A percentile compares a stretch with the other conserved stretches of the same genome.
Conservation (phyloP, 768 basidiomycete species). For the Artomyces pyxidatus region DNA sequence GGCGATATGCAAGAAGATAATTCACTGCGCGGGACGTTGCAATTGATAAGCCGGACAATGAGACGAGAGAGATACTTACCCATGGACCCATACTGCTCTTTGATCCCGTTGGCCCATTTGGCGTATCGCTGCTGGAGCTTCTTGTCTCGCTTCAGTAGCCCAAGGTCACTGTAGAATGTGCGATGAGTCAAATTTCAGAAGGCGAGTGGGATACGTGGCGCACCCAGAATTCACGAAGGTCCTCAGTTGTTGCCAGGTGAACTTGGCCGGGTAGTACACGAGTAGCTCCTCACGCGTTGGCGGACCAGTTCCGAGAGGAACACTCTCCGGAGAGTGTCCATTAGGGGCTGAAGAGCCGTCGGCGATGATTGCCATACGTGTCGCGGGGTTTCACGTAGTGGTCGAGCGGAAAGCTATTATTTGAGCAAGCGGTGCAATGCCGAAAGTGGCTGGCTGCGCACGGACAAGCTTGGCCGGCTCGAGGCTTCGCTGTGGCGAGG, state of each 20-base stretch:
- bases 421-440: too few species aligned
- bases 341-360: too few species aligned
- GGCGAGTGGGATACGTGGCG: slow-evolving; percentile 7
- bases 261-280: slow-evolving; percentile 62
- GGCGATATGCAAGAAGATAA: slow-evolving; percentile 58
- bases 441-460: too few species aligned
- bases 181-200: too few species aligned
- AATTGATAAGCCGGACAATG: not conserved
- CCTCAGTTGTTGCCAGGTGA: slow-evolving; percentile 71
- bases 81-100: slow-evolving; percentile 52
- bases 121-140: slow-evolving; percentile 62
- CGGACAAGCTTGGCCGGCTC: too few species aligned
- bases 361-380: too few species aligned
- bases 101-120: slow-evolving; percentile 47
- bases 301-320: slow-evolving; percentile 45
- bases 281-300: slow-evolving; percentile 64
- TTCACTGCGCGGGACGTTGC: slow-evolving; percentile 41
- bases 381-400: too few species aligned
- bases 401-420: too few species aligned
- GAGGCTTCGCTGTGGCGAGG: too few species aligned
- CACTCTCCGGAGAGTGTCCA: slow-evolving; percentile 18
- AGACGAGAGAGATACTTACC: slow-evolving; percentile 32
- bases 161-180: slow-evolving; percentile 55
- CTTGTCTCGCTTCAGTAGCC: slow-evolving; percentile 67
- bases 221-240: slow-evolving; percentile 76